phyloP scores from a whole-genome alignment of 345 rosid species.

The Toxicodendron radicans region DNA sequence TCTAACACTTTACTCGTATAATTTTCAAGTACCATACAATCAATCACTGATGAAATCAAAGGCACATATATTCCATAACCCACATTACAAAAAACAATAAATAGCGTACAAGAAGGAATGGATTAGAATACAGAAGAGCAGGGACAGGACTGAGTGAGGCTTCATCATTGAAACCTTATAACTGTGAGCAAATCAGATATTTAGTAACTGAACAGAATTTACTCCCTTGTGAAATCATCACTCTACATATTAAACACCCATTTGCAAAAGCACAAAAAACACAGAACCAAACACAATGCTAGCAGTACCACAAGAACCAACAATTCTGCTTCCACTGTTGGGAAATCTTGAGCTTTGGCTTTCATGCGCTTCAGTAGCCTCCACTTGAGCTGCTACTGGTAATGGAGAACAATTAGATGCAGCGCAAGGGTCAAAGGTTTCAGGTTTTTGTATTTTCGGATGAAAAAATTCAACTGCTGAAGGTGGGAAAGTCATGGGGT shows the following conservation, averaged over 20 bases:
- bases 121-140: not conserved
- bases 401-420: constrained; percentile 41
- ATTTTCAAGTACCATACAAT: not conserved
- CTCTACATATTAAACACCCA: constrained; percentile 33
- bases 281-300: constrained; percentile 42
- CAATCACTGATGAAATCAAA: constrained; percentile 17
- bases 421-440: constrained; percentile 28
- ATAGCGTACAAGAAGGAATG: not conserved
- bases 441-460: constrained; percentile 44
- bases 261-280: constrained; percentile 31
- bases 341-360: constrained; percentile 24
- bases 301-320: constrained; percentile 31
- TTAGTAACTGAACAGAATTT: constrained; percentile 37
- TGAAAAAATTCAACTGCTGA: constrained; percentile 85
- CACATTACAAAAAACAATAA: not conserved
- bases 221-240: not conserved
- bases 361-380: constrained; percentile 24
- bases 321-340: constrained; percentile 18
- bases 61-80: constrained; percentile 11
- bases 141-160: not conserved
- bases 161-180: not conserved
- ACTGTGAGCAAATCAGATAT: constrained; percentile 22
- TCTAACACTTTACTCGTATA: not conserved
- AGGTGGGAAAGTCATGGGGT: constrained; percentile 74
- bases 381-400: constrained; percentile 50